These are phyloP conservation scores for Bacterosira constricta DNA, from an alignment of 108 stramenopile genomes.

Conservation along the genomic window DNA sequence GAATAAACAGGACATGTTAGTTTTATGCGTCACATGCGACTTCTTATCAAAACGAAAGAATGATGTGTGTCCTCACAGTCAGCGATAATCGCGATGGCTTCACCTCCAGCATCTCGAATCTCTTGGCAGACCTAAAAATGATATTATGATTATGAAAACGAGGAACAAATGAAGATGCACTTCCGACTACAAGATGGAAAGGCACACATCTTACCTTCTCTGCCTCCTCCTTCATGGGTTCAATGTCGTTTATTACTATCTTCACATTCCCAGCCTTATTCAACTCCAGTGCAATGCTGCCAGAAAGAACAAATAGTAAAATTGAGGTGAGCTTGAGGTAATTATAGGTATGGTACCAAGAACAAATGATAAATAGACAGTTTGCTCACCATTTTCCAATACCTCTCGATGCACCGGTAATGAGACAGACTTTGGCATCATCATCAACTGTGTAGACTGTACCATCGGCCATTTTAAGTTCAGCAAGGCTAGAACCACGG, in stretches of 20 bases:
- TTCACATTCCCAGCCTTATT: constrained; percentile 58
- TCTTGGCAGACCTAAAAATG: too few relatives aligned
- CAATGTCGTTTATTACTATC: constrained; percentile 49
- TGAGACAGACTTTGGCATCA: constrained; percentile 42
- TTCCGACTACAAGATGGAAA: too few relatives aligned
- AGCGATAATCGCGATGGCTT: constrained; percentile 50
- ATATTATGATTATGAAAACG: too few relatives aligned
- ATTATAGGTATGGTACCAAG: too few relatives aligned
- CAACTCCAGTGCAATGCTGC: constrained; percentile 63
- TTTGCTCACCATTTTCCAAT: constrained; percentile 71
- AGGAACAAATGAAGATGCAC: too few relatives aligned
- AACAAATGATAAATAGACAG: too few relatives aligned
- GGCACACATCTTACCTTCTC: too few relatives aligned
- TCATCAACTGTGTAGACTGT: not conserved
- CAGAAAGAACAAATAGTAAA: too few relatives aligned
- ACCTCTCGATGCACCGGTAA: constrained; percentile 62
- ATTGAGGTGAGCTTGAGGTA: too few relatives aligned
- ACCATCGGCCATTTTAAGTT: constrained; percentile 33
- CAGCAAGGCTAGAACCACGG: not conserved
- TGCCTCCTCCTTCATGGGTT: constrained; percentile 32
- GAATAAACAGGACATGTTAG: not conserved
- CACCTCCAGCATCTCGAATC: constrained; percentile 29
- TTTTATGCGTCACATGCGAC: too few relatives aligned
- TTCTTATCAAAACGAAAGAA: too few relatives aligned
- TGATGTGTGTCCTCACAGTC: constrained; percentile 36